phyloP scores from a whole-genome alignment of 148 eudicot genomes.

The Tetragonia tetragonoides region DNA sequence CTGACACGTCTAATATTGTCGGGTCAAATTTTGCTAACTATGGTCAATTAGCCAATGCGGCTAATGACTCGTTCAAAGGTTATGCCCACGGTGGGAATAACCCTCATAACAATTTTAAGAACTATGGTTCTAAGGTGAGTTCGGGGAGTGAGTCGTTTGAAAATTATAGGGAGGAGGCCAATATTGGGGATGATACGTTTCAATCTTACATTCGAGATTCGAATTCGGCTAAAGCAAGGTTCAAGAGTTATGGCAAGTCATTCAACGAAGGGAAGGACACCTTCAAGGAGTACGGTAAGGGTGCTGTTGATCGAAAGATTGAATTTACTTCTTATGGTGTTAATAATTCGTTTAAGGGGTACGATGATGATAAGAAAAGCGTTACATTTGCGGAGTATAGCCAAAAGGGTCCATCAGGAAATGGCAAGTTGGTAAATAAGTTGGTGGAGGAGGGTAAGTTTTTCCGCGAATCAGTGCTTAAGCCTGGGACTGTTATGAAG shows the following conservation, averaged over 20 bases:
- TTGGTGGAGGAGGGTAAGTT: slow-evolving; percentile 67
- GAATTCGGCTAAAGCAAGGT: slow-evolving; percentile 48
- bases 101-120: slow-evolving; percentile 65
- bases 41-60: slow-evolving; percentile 58
- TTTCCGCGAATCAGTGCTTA: slow-evolving; percentile 72
- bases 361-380: slow-evolving; percentile 52
- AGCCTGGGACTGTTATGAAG: slow-evolving; percentile 49
- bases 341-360: slow-evolving; percentile 78
- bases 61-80: slow-evolving; percentile 63
- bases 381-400: slow-evolving; percentile 54
- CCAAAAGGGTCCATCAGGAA: slow-evolving; percentile 2
- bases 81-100: slow-evolving; percentile 60
- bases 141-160: slow-evolving; percentile 55
- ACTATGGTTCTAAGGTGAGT: slow-evolving; percentile 48
- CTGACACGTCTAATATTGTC: slow-evolving; percentile 53
- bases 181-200: slow-evolving; percentile 70
- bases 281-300: slow-evolving; percentile 70
- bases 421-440: slow-evolving; percentile 31
- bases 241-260: slow-evolving; percentile 71
- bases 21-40: slow-evolving; percentile 64
- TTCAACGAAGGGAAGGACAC: slow-evolving; percentile 61
- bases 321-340: slow-evolving; percentile 60
- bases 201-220: slow-evolving; percentile 51
- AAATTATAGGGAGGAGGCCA: slow-evolving; percentile 61
- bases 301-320: slow-evolving; percentile 37